Percentiles rank a stretch among this genome's conserved stretches.
Conservation (phyloP, 2,329 filamentous ascomycete genomes). For the Sarocladium oryzae region DNA sequence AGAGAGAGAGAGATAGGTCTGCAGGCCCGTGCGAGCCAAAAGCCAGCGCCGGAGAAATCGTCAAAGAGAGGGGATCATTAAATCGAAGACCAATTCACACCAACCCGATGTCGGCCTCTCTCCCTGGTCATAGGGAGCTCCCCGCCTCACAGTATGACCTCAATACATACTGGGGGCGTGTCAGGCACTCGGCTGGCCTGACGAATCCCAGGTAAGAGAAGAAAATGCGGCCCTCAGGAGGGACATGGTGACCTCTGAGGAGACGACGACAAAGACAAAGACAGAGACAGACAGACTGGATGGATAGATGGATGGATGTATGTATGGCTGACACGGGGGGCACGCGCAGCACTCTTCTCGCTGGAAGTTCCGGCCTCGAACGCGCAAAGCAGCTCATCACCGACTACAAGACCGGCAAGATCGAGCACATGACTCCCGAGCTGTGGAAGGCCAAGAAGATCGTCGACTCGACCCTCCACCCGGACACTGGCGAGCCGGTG, state of each 20-base stretch:
- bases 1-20: too few species aligned
- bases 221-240: background rate
- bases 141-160: constrained; percentile 91
- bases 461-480: constrained; percentile 92
- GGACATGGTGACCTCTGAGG: too few species aligned
- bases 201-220: constrained; percentile 84
- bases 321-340: too few species aligned
- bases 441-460: constrained; percentile 96
- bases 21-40: too few species aligned
- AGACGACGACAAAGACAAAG: too few species aligned
- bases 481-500: constrained; percentile 88
- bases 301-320: too few species aligned
- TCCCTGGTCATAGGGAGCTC: constrained; percentile 68
- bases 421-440: constrained; percentile 76
- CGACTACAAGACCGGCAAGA: constrained; percentile 79
- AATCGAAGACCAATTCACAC: too few species aligned
- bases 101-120: constrained; percentile 53
- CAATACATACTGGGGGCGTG: constrained; percentile 88
- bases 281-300: too few species aligned
- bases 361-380: constrained; percentile 71
- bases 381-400: constrained; percentile 76
- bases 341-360: constrained; percentile 73
- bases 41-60: constrained; percentile 13
- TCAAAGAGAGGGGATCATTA: too few species aligned
- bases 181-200: constrained; percentile 81